Evolutionary conservation across 805 yeast species (phyloP).

Genomic region (Hanseniaspora occidentalis): DNA sequence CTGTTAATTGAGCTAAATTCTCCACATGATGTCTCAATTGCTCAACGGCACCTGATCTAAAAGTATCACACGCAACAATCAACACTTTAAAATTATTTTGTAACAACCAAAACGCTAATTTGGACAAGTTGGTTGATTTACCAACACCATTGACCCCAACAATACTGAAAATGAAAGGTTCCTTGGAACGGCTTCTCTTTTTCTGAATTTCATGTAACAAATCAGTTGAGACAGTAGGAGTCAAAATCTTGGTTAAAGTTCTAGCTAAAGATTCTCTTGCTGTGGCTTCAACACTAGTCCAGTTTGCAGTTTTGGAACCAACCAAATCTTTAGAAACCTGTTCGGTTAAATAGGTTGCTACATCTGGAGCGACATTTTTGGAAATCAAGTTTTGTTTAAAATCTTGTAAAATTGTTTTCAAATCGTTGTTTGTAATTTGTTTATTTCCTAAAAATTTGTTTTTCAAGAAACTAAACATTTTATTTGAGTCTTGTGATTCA

Average conservation of each 20-base stretch:
- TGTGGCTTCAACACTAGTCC: slow-evolving; percentile 64
- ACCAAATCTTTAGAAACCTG: slow-evolving; percentile 58
- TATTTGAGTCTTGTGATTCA: slow-evolving; percentile 16
- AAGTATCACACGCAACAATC: slow-evolving; percentile 95
- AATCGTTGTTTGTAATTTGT: slow-evolving; percentile 47
- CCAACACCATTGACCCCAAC: slow-evolving; percentile 99
- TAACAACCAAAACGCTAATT: slow-evolving; percentile 87
- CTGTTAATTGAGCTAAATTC: slow-evolving; percentile 59
- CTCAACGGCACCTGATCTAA: slow-evolving; percentile 97
- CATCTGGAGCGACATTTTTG: slow-evolving; percentile 86
- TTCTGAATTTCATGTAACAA: slow-evolving; percentile 67
- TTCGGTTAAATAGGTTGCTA: slow-evolving; percentile 58
- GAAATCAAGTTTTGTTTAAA: slow-evolving; percentile 67
- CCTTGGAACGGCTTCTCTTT: slow-evolving; percentile 15
- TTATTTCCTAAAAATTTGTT: slow-evolving; percentile 57
- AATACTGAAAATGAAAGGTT: slow-evolving; percentile 88
- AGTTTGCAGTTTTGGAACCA: slow-evolving; percentile 59
- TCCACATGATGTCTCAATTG: slow-evolving; percentile 89
- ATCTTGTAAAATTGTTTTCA: slow-evolving; percentile 49
- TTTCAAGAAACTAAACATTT: slow-evolving; percentile 43
- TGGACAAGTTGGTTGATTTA: slow-evolving; percentile 88
- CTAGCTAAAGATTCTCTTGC: slow-evolving; percentile 54
- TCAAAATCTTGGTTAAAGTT: slow-evolving; percentile 59
- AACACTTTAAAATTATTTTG: slow-evolving; percentile 80
- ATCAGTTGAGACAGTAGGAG: slow-evolving; percentile 87